Conservation (phyloP, 768 basidiomycete species). For the Pleurotus eryngii region DNA sequence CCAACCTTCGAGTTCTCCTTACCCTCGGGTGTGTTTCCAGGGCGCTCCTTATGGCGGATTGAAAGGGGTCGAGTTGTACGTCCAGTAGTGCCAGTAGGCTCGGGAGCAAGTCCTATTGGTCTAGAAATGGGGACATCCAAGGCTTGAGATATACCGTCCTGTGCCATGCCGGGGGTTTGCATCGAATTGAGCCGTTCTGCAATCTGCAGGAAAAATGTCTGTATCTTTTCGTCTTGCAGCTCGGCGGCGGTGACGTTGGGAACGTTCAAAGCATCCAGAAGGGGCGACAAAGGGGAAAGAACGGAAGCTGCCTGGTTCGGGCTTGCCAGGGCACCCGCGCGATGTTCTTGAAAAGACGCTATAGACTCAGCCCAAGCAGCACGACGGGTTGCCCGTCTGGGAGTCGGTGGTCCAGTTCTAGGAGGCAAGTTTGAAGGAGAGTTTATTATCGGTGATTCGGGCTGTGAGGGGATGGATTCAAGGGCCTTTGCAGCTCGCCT, state of each 20-base stretch:
- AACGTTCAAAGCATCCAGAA: constrained; percentile 25
- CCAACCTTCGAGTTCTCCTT: constrained; percentile 54
- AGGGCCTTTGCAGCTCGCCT: constrained; percentile 16
- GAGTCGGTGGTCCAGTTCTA: constrained; percentile 59
- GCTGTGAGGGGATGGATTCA: neutral
- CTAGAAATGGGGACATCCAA: constrained; percentile 8
- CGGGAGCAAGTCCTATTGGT: neutral
- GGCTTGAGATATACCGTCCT: too few species aligned
- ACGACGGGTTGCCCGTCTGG: constrained; percentile 46
- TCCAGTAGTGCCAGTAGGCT: constrained; percentile 9
- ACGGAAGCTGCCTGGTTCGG: constrained; percentile 16
- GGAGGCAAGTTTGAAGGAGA: constrained; percentile 43
- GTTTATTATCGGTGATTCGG: constrained; percentile 16
- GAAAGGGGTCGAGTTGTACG: constrained; percentile 42
- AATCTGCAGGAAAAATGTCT: constrained; percentile 83
- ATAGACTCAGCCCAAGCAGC: neutral
- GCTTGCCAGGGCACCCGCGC: too few species aligned
- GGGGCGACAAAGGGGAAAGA: constrained; percentile 25
- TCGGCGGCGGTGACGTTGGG: constrained; percentile 61
- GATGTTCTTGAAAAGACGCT: neutral
- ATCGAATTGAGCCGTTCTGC: constrained; percentile 76
- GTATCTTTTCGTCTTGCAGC: constrained; percentile 71
- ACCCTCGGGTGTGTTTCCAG: constrained; percentile 28
- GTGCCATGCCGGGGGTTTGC: constrained; percentile 27
- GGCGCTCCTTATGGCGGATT: constrained; percentile 33